Evolutionary conservation across 352 stramenopile genomes (phyloP).

Genomic region (Elongisporangium prolatum): DNA sequence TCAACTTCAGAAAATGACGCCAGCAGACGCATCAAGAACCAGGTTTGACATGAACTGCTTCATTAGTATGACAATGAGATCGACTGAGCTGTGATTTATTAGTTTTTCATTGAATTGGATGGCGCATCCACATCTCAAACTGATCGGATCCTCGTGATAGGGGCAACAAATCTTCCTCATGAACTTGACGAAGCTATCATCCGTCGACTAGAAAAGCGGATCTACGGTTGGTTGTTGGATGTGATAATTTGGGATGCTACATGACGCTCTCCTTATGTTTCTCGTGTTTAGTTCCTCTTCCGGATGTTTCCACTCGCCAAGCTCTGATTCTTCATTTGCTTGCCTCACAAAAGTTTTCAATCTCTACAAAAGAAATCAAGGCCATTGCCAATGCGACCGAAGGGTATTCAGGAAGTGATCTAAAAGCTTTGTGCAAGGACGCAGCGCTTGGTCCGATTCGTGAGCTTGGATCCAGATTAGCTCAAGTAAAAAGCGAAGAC

Average conservation of each 20-base stretch:
- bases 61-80: not conserved
- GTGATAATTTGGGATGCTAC: too few relatives aligned
- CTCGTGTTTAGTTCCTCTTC: conserved; percentile 55
- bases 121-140: conserved; percentile 63
- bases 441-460: conserved; percentile 91
- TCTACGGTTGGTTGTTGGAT: conserved; percentile 55
- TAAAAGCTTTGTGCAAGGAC: conserved; percentile 94
- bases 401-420: conserved; percentile 82
- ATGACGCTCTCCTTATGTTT: not conserved
- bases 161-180: conserved; percentile 81
- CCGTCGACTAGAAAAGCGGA: conserved; percentile 80
- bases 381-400: conserved; percentile 67
- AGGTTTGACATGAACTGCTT: conserved; percentile 28
- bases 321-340: conserved; percentile 60
- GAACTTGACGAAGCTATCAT: conserved; percentile 87
- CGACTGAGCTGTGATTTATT: not conserved
- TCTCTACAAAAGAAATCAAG: conserved; percentile 60
- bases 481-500: conserved; percentile 53
- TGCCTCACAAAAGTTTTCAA: conserved; percentile 35
- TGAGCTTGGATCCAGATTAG: conserved; percentile 54
- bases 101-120: conserved; percentile 89
- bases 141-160: conserved; percentile 86
- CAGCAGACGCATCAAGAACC: conserved; percentile 87
- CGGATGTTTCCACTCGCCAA: conserved; percentile 43
- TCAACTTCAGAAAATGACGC: conserved; percentile 82